Conservation (phyloP, 176 grass and related monocot genomes). For the Triticum turgidum region DNA sequence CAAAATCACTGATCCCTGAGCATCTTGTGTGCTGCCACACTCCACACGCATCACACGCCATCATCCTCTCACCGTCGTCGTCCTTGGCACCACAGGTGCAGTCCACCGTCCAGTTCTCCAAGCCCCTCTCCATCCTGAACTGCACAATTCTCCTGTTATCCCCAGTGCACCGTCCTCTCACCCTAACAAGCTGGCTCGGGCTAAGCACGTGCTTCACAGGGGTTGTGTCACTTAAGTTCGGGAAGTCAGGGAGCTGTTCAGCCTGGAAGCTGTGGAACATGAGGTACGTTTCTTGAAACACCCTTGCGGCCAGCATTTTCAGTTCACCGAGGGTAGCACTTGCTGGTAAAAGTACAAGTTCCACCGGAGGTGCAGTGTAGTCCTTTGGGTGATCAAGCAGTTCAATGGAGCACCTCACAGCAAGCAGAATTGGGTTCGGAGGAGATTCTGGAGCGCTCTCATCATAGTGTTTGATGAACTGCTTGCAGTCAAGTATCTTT, state of each 20-base stretch:
- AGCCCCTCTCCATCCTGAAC: conserved; percentile 90
- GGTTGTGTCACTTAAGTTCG: conserved; percentile 50
- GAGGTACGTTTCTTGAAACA: conserved; percentile 87
- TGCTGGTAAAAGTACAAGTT: conserved; percentile 64
- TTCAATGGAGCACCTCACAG: conserved; percentile 73
- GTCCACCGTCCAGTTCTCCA: conserved; percentile 95
- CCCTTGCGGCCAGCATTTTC: conserved; percentile 60
- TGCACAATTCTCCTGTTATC: conserved; percentile 58
- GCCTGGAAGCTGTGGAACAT: conserved; percentile 90
- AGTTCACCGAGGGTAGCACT: conserved; percentile 75
- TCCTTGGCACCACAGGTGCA: conserved; percentile 88
- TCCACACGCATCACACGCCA: conserved; percentile 87
- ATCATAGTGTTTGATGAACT: conserved; percentile 90
- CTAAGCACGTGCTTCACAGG: conserved; percentile 62
- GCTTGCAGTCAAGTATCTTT: conserved; percentile 92
- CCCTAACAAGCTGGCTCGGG: conserved; percentile 48
- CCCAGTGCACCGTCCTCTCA: conserved; percentile 63
- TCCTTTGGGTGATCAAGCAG: conserved; percentile 74
- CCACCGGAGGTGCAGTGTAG: conserved; percentile 73
- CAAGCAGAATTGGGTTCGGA: conserved; percentile 52
- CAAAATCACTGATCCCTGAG: conserved; percentile 73
- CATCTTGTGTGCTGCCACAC: conserved; percentile 98
- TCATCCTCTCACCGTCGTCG: conserved; percentile 94
- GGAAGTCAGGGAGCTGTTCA: conserved; percentile 66
- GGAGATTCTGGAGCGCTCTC: conserved; percentile 28